Conservation (phyloP, 495 filamentous ascomycete genomes). For the Penicillium atrosanguineum region DNA sequence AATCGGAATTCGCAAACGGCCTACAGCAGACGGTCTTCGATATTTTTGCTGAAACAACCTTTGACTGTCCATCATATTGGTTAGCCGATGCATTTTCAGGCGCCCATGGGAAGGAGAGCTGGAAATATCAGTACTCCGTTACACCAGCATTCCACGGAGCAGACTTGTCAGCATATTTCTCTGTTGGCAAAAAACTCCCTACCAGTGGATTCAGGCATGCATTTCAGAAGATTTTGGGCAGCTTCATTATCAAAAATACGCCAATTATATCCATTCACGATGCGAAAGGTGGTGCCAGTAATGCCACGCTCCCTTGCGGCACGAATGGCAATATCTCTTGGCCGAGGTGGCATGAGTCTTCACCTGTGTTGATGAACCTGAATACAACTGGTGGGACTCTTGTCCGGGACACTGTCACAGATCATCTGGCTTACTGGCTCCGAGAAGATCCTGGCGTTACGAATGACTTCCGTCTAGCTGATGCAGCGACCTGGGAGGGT, state of each 20-base stretch:
- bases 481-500: constrained; percentile 56
- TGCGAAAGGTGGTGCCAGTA: constrained; percentile 6
- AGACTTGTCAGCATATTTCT: constrained; percentile 55
- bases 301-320: constrained; percentile 9
- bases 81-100: constrained; percentile 54
- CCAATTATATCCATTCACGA: constrained; percentile 34
- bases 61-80: constrained; percentile 64
- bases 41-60: constrained; percentile 59
- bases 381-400: constrained; percentile 20
- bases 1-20: constrained; percentile 44
- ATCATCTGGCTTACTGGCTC: constrained; percentile 13
- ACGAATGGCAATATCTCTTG: constrained; percentile 4
- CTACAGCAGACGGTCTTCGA: constrained; percentile 43
- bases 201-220: constrained; percentile 12
- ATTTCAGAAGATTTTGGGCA: constrained; percentile 39
- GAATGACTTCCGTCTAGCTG: constrained; percentile 46
- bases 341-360: constrained; percentile 6
- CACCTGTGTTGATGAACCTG: constrained; percentile 17
- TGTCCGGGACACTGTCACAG: constrained; percentile 8
- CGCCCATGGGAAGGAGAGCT: constrained; percentile 32
- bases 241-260: constrained; percentile 52
- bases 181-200: constrained; percentile 9
- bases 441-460: constrained; percentile 40
- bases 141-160: constrained; percentile 55
- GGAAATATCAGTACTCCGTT: constrained; percentile 63